Conservation (phyloP, 805 yeast species). For the Metschnikowia borealis region DNA sequence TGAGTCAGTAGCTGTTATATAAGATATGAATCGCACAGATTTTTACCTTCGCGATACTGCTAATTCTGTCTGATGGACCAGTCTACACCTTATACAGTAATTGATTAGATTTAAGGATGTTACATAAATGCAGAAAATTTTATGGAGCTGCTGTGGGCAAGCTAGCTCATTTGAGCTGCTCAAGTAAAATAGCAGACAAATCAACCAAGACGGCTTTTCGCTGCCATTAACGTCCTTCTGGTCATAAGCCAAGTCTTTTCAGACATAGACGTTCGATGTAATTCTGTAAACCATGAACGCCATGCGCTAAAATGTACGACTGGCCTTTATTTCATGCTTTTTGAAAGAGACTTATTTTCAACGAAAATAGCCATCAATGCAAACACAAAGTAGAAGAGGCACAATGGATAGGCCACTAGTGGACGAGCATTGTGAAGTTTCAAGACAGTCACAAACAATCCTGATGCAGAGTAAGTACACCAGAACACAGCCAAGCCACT, state of each 20-base stretch:
- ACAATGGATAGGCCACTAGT: conserved; percentile 88
- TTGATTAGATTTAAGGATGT: not conserved
- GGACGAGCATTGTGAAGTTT: conserved; percentile 82
- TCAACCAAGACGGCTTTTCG: not conserved
- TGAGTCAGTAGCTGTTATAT: not conserved
- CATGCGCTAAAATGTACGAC: not conserved
- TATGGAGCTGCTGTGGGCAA: not conserved
- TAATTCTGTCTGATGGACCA: not conserved
- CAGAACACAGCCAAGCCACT: conserved; percentile 70
- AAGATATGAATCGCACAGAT: not conserved
- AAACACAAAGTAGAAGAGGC: conserved; percentile 87
- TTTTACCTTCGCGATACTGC: not conserved
- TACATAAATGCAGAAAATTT: not conserved
- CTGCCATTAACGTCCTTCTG: not conserved
- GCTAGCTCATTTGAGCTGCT: not conserved
- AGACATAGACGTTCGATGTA: not conserved
- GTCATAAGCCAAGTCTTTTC: not conserved
- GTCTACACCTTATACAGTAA: not conserved
- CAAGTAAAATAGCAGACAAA: not conserved
- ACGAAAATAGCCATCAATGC: conserved; percentile 93
- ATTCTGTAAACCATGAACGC: not conserved
- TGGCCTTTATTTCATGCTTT: not conserved
- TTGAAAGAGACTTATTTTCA: conserved; percentile 25
- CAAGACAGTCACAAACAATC: conserved; percentile 82
- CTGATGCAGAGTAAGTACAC: conserved; percentile 93